phyloP scores from a whole-genome alignment of 306 rosid species.

The Malus domestica region ASM211411v1 NC_041797.1:9388001-9388500 shows the following conservation, averaged over 20 bases:
- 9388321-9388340: constrained; percentile 71
- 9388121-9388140: constrained; percentile 2
- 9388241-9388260: constrained; percentile 60
- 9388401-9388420: background rate
- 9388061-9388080: constrained; percentile 32
- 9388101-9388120: constrained; percentile 32
- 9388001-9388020: constrained; percentile 27
- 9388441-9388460: background rate
- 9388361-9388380: background rate
- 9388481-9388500: background rate
- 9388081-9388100: constrained; percentile 65
- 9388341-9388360: constrained; percentile 63
- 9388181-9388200: constrained; percentile 56
- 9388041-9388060: constrained; percentile 35
- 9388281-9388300: constrained; percentile 78
- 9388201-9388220: constrained; percentile 24
- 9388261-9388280: constrained; percentile 69
- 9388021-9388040: constrained; percentile 28
- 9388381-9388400: background rate
- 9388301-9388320: constrained; percentile 99
- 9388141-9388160: constrained; percentile 16
- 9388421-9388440: background rate
- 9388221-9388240: constrained; percentile 37
- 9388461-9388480: background rate
- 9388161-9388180: constrained; percentile 11